A percentile compares a stretch with the other conserved stretches of the same genome.
These are phyloP conservation scores for Auricularia cornea DNA, from an alignment of 768 basidiomycete species.

Conservation along the genomic window DNA sequence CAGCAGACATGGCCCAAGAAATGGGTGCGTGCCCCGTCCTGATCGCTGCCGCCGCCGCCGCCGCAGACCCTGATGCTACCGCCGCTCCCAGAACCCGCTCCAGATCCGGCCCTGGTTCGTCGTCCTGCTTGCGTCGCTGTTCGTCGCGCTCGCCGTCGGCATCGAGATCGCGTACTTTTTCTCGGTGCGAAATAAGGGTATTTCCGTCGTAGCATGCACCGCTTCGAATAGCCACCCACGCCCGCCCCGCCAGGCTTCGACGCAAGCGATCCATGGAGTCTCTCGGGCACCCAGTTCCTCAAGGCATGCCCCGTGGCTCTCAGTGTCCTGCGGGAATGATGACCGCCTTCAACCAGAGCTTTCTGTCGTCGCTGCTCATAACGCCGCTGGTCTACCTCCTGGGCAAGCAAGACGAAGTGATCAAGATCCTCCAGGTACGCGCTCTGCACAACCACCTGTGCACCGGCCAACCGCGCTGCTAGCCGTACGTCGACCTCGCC, in stretches of 20 bases:
- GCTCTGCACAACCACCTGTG: slow-evolving; percentile 11
- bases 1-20: not conserved
- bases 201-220: slow-evolving; percentile 9
- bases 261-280: slow-evolving; percentile 41
- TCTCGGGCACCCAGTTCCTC: slow-evolving; percentile 38
- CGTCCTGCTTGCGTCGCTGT: slow-evolving; percentile 13
- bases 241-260: slow-evolving; percentile 37
- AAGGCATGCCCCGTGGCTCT: too few species aligned
- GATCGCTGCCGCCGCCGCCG: not conserved
- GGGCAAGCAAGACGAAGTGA: not conserved
- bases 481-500: slow-evolving; percentile 58
- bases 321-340: too few species aligned
- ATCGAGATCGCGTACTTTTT: slow-evolving; percentile 38
- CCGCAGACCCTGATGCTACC: too few species aligned
- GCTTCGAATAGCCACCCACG: slow-evolving; percentile 1
- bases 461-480: not conserved
- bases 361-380: slow-evolving; percentile 47
- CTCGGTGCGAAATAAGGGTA: slow-evolving; percentile 37
- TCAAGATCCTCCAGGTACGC: slow-evolving; percentile 24
- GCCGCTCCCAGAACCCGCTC: slow-evolving; percentile 3
- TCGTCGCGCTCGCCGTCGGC: slow-evolving; percentile 39
- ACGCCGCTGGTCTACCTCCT: slow-evolving; percentile 41
- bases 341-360: slow-evolving; percentile 34
- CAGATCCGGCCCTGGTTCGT: slow-evolving; percentile 6
- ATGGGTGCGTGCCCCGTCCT: not conserved